Evolutionary conservation across 2,329 filamentous ascomycete species (phyloP).

Genomic region (Pyricularia sp.): DNA sequence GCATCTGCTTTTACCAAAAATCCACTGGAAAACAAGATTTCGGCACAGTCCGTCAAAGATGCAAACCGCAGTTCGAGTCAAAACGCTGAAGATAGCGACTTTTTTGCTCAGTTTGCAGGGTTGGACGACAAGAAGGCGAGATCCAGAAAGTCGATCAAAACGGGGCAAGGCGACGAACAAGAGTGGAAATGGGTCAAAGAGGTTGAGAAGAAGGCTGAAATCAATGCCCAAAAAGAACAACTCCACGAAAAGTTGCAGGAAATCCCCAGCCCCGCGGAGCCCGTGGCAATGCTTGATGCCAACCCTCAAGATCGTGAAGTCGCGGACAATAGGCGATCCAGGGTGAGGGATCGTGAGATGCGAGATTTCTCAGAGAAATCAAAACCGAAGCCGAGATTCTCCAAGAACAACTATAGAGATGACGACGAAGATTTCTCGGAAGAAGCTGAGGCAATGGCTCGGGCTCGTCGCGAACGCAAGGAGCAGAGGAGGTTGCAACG

Average conservation of each 20-base stretch:
- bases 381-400: conserved; percentile 4
- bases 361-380: background rate
- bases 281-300: background rate
- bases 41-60: background rate
- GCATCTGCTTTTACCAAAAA: background rate
- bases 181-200: background rate
- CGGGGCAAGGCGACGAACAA: background rate
- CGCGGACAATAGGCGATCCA: background rate
- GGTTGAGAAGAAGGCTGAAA: background rate
- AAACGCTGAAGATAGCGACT: background rate
- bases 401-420: conserved; percentile 8
- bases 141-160: background rate
- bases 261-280: background rate
- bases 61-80: background rate
- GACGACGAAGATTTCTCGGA: conserved; percentile 31
- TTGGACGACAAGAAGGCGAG: background rate
- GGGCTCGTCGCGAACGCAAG: conserved; percentile 29
- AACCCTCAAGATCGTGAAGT: background rate
- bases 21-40: background rate
- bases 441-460: conserved; percentile 23
- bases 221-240: background rate
- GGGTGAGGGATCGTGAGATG: background rate
- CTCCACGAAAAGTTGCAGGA: background rate
- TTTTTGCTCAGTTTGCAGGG: background rate
- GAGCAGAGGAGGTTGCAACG: conserved; percentile 31